Evolutionary conservation across 192 early-diverging fungal species (phyloP), one percentile per base, ranked within the genome.

Genomic region (Anaeromyces robustus): DNA sequence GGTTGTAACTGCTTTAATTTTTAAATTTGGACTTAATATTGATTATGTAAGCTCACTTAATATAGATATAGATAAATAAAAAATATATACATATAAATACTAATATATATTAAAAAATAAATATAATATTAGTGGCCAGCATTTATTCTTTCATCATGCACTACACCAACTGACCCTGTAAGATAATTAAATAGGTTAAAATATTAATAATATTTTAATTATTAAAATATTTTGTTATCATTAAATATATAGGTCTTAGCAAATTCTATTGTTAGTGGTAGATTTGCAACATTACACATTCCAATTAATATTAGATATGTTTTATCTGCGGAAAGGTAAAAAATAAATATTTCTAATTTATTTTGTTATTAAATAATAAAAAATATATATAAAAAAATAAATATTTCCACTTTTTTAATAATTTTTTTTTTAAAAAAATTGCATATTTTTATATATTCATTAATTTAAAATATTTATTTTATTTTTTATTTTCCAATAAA

Each of bases 141-240:
- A 1, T 84, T 98, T 79, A 87, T 93, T 30, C 90, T 98, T 34
- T 92, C 93, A 12, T 91, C 96, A 0, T 96, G 95, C 81, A 84
- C 94, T 26, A 92, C 95, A 17, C 96, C 97, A 2, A 98, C 97
- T 0, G 97, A 98, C 84, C 96, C 96, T 0, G 95, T 97, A 88
- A 84, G 83, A 12, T 34, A n/a, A 34, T 34, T 34, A 34, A 34
- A 34, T 34, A 34, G 12, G 32, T 12, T 34, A 7, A 7, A 34
- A 52, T 1, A 52, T 4, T 22, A 22, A 22, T 52, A 52, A 52
- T 41, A 41, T 16, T 14, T 41, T 14, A 14, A 14, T 14, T 14
- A 16, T 16, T 3, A 41, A 41, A 41, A 12, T 41, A 16, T 41
- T 1, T 16, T 16, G 13, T 16, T 41, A 41, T 41, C 13, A 41